phyloP scores from a whole-genome alignment of 2,329 filamentous ascomycete species.

The Bipolaris gigantea region DNA sequence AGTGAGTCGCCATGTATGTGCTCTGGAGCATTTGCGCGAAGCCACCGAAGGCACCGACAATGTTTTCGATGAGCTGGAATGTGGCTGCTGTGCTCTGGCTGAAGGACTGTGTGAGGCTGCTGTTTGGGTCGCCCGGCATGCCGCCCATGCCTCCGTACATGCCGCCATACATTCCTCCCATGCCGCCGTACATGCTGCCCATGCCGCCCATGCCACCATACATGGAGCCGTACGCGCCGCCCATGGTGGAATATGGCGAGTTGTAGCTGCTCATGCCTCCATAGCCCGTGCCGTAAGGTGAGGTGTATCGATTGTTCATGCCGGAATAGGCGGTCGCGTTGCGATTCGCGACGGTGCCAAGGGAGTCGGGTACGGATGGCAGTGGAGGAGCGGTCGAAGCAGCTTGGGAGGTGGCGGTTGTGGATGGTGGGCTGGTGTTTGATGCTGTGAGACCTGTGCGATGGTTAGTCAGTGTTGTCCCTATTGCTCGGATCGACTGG shows the following conservation, averaged over 20 bases:
- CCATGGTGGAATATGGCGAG: slow-evolving; percentile 59
- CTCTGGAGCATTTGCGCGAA: slow-evolving; percentile 99
- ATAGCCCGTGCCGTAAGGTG: slow-evolving; percentile 52
- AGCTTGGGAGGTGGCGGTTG: slow-evolving; percentile 43
- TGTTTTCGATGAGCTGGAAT: slow-evolving; percentile 97
- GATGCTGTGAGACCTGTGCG: slow-evolving; percentile 38
- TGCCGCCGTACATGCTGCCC: slow-evolving; percentile 39
- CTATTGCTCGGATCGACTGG: slow-evolving; percentile 15
- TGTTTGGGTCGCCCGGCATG: slow-evolving; percentile 67
- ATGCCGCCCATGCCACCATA: slow-evolving; percentile 47
- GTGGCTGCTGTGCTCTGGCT: slow-evolving; percentile 93
- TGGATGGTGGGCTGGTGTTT: slow-evolving; percentile 44
- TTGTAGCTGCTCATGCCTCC: slow-evolving; percentile 58
- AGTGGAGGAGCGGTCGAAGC: slow-evolving; percentile 63
- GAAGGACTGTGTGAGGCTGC: slow-evolving; percentile 94
- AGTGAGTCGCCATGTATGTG: slow-evolving; percentile 99
- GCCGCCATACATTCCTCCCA: slow-evolving; percentile 43
- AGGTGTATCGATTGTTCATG: slow-evolving; percentile 58
- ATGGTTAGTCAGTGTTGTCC: slow-evolving; percentile 28
- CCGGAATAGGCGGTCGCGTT: slow-evolving; percentile 82
- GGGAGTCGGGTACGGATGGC: slow-evolving; percentile 77
- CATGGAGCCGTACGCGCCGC: slow-evolving; percentile 48
- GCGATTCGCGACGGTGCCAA: slow-evolving; percentile 79
- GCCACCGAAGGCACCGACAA: slow-evolving; percentile 93
- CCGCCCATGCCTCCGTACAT: slow-evolving; percentile 54